Evolutionary conservation across 163 green algal species (phyloP).

Genomic region (Scenedesmus sp.): DNA sequence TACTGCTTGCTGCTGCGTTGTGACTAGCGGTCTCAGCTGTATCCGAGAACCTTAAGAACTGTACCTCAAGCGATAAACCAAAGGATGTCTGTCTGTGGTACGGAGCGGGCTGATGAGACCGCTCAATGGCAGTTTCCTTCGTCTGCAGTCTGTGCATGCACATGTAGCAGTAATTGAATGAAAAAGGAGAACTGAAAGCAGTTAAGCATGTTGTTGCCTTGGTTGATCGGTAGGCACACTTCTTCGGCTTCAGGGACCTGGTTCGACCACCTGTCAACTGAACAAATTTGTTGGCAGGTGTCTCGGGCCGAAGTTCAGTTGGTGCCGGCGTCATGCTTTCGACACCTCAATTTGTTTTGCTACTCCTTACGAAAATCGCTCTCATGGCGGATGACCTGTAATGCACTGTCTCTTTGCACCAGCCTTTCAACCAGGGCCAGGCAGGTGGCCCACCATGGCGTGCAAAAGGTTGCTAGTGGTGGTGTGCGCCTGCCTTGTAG

Average conservation of each 20-base stretch:
- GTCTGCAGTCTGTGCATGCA: not conserved
- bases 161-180: not conserved
- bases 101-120: too few species aligned
- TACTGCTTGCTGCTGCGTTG: not conserved
- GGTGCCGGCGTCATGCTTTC: not conserved
- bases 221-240: not conserved
- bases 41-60: not conserved
- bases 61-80: not conserved
- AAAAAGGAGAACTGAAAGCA: not conserved
- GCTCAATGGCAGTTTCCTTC: not conserved
- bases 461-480: not conserved
- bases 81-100: too few species aligned
- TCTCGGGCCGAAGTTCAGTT: not conserved
- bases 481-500: not conserved
- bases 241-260: not conserved
- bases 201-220: not conserved
- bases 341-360: not conserved
- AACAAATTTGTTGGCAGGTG: conserved; percentile 17
- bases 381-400: not conserved
- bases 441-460: not conserved
- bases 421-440: not conserved
- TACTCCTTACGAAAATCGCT: not conserved
- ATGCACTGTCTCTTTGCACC: not conserved
- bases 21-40: not conserved
- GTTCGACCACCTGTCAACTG: conserved; percentile 6